These are phyloP conservation scores for Yarrowia hollandica DNA, from an alignment of 805 yeast genomes.

Conservation along the genomic window DNA sequence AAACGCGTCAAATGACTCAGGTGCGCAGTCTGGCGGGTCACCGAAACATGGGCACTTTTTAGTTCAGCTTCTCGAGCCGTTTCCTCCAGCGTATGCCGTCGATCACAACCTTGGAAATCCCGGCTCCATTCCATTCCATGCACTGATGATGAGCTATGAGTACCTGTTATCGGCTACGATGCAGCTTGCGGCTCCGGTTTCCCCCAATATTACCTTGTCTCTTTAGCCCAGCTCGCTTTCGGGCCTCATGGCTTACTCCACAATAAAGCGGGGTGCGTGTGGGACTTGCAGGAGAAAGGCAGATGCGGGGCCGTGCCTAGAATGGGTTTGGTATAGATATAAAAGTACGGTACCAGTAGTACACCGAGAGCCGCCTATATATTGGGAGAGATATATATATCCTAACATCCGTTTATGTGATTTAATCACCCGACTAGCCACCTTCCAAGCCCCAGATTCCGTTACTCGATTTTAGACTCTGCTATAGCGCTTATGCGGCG, in stretches of 20 bases:
- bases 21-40: no score
- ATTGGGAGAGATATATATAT: no score
- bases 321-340: background rate
- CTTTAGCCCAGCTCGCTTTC: background rate
- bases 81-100: no score
- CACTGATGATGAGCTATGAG: no score
- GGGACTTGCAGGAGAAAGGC: background rate
- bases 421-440: background rate
- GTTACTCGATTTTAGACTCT: background rate
- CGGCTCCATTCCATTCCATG: no score
- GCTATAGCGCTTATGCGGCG: conserved; percentile 15
- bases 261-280: conserved; percentile 22
- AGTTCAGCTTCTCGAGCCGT: no score
- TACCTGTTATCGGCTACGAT: no score
- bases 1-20: no score
- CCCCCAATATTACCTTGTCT: background rate
- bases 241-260: conserved; percentile 16
- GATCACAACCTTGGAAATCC: no score
- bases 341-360: background rate
- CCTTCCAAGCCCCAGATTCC: background rate
- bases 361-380: no score
- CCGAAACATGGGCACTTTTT: no score
- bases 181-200: conserved; percentile 5
- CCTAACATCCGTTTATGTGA: no score
- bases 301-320: background rate